phyloP scores from a whole-genome alignment of 169 alveolate species.

The Plasmodium malariae region DNA sequence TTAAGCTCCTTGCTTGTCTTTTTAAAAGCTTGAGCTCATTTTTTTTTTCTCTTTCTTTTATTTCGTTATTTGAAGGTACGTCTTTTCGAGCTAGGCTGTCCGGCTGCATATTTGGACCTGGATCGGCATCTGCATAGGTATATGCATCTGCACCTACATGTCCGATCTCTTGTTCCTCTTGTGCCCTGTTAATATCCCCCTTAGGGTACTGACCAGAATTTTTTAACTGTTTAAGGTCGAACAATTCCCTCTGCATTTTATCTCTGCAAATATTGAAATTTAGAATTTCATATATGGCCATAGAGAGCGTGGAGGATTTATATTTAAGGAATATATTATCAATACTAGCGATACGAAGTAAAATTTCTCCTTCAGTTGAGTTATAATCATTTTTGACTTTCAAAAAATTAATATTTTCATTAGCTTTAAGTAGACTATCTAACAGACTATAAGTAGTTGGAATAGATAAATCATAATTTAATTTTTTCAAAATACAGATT shows the following conservation, averaged over 20 bases:
- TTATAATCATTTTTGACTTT: constrained; percentile 49
- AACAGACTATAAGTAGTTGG: constrained; percentile 72
- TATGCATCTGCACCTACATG: no score
- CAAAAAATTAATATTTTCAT: constrained; percentile 64
- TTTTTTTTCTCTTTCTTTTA: constrained; percentile 40
- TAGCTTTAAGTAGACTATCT: constrained; percentile 64
- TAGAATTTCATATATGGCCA: constrained; percentile 74
- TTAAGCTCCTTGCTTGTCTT: constrained; percentile 62
- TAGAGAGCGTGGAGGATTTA: constrained; percentile 63
- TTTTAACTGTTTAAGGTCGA: neutral
- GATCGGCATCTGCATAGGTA: no score
- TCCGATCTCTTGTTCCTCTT: no score
- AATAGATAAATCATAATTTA: constrained; percentile 62
- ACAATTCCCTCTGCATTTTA: constrained; percentile 62
- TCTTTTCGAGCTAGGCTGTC: no score
- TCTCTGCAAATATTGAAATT: constrained; percentile 71
- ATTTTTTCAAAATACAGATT: constrained; percentile 61
- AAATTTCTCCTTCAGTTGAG: constrained; percentile 64
- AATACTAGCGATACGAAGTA: constrained; percentile 62
- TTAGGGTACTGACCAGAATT: neutral
- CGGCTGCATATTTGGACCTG: no score
- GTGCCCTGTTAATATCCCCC: no score
- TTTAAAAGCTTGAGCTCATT: constrained; percentile 33
- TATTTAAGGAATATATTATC: constrained; percentile 66
- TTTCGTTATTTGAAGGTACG: constrained; percentile 20